phyloP scores from a whole-genome alignment of 768 basidiomycete species.

The Boletus sensibilis region DNA sequence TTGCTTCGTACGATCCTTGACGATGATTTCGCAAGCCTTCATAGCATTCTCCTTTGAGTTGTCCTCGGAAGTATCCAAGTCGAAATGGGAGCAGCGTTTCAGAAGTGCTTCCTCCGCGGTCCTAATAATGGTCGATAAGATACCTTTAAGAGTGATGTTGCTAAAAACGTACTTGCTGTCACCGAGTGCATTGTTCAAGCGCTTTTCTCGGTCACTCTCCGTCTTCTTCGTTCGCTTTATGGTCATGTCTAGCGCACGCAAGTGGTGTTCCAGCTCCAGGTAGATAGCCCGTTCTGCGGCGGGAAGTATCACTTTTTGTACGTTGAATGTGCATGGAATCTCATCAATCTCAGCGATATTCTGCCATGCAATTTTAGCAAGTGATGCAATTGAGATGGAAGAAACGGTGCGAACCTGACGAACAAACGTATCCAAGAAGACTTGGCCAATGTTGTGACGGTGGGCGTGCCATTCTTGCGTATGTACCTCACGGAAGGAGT shows the following conservation, averaged over 20 bases:
- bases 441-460: slow-evolving; percentile 78
- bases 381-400: not conserved
- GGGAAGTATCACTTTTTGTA: slow-evolving; percentile 70
- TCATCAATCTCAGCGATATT: slow-evolving; percentile 97
- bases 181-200: slow-evolving; percentile 83
- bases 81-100: slow-evolving; percentile 95
- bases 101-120: slow-evolving; percentile 90
- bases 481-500: slow-evolving; percentile 94
- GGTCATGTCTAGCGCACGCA: slow-evolving; percentile 87
- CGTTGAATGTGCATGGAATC: slow-evolving; percentile 72
- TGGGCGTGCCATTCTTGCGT: slow-evolving; percentile 91
- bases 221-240: slow-evolving; percentile 64
- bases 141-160: not conserved
- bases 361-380: slow-evolving; percentile 38
- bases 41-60: slow-evolving; percentile 70
- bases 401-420: slow-evolving; percentile 59
- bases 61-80: slow-evolving; percentile 58
- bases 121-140: slow-evolving; percentile 37
- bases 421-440: slow-evolving; percentile 78
- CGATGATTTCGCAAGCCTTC: slow-evolving; percentile 91
- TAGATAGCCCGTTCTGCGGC: slow-evolving; percentile 95
- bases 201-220: slow-evolving; percentile 80
- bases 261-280: slow-evolving; percentile 89
- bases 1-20: slow-evolving; percentile 76
- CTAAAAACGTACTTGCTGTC: slow-evolving; percentile 65